Conservation (phyloP, 2,329 filamentous ascomycete species). For the Ophiostoma triangulosporum region DNA sequence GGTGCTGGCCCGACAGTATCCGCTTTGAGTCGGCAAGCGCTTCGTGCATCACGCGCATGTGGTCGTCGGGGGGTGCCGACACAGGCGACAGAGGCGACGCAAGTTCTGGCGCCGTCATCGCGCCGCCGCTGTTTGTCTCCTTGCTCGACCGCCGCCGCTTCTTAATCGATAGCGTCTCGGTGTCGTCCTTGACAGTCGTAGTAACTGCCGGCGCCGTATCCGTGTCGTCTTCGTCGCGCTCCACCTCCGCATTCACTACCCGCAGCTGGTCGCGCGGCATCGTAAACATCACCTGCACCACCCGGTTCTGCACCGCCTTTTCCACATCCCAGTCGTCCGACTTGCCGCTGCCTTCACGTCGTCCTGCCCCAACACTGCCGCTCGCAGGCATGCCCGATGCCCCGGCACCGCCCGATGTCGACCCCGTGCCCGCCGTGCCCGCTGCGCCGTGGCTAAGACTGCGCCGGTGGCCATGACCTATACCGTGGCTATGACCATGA, state of each 20-base stretch:
- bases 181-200: neutral
- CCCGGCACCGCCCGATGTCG: neutral
- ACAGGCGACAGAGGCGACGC: neutral
- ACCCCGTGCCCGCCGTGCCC: neutral
- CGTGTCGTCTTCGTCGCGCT: constrained; percentile 18
- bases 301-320: constrained; percentile 52
- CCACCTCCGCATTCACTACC: constrained; percentile 70
- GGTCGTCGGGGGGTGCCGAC: constrained; percentile 2
- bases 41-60: constrained; percentile 9
- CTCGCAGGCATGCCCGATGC: neutral
- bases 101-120: neutral
- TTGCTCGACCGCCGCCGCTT: neutral
- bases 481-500: neutral
- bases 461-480: neutral
- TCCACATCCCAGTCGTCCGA: constrained; percentile 63
- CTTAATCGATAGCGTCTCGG: neutral
- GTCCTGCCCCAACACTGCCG: constrained; percentile 6
- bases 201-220: constrained; percentile 2
- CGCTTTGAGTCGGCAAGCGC: constrained; percentile 8
- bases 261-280: constrained; percentile 74
- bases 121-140: neutral
- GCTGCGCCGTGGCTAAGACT: neutral
- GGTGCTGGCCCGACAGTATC: constrained; percentile 4
- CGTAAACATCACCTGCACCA: constrained; percentile 83
- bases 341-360: constrained; percentile 13